These are phyloP conservation scores for Prunus yedoensis DNA, from an alignment of 331 rosid species.

Conservation along the genomic window DNA sequence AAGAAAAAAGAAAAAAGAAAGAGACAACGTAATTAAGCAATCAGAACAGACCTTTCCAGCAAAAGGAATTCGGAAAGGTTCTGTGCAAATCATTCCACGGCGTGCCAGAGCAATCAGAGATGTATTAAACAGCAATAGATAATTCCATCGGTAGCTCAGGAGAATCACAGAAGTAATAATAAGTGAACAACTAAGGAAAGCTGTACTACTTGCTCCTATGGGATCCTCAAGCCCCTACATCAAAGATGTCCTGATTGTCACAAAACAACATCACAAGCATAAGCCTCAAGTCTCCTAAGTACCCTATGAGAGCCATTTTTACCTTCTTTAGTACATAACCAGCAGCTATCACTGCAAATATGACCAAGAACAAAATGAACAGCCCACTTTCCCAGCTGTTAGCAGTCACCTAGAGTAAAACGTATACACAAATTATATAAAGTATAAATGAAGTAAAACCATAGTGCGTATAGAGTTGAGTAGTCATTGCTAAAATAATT, in stretches of 20 bases:
- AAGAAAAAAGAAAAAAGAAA: not conserved
- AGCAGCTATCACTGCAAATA: conserved; percentile 96
- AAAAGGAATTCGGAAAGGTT: conserved; percentile 98
- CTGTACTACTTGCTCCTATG: conserved; percentile 96
- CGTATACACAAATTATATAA: not conserved
- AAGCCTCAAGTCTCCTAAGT: conserved; percentile 9
- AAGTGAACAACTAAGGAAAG: conserved; percentile 96
- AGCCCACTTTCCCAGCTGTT: conserved; percentile 99
- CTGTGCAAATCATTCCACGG: conserved; percentile 92
- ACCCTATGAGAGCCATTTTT: conserved; percentile 27
- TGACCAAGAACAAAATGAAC: conserved; percentile 84
- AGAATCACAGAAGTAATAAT: conserved; percentile 96
- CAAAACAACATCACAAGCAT: conserved; percentile 30
- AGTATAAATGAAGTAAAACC: conserved; percentile 2
- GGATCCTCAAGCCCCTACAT: conserved; percentile 97
- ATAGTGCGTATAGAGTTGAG: conserved; percentile 7
- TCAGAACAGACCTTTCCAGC: conserved; percentile 84
- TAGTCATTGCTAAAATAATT: conserved; percentile 27
- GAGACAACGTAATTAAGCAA: not conserved
- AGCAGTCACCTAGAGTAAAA: conserved; percentile 77
- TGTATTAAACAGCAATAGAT: conserved; percentile 96
- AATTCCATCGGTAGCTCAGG: conserved; percentile 99
- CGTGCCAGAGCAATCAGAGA: conserved; percentile 97
- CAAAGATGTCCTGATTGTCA: conserved; percentile 11
- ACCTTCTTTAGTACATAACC: conserved; percentile 97